Evolutionary conservation across 495 filamentous ascomycete species (phyloP).

Genomic region (Trichoderma erinaceum): DNA sequence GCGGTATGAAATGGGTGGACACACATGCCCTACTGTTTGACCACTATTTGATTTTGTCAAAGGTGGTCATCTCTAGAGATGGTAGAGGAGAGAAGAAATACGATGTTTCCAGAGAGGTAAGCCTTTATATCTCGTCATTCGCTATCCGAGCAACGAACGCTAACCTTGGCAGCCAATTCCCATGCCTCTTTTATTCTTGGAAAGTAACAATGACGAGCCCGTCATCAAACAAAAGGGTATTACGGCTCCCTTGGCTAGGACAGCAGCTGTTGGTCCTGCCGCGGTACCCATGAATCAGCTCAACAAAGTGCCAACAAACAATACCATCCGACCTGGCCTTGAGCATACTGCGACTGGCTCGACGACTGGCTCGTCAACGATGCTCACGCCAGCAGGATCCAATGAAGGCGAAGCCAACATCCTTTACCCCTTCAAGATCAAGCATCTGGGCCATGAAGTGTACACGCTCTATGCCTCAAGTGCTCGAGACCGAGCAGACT

Average conservation of each 20-base stretch:
- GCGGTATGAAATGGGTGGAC: conserved; percentile 83
- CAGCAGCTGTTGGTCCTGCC: conserved; percentile 30
- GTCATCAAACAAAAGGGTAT: conserved; percentile 83
- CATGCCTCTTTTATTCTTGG: conserved; percentile 89
- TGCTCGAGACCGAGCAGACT: conserved; percentile 68
- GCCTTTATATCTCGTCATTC: conserved; percentile 22
- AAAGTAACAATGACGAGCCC: conserved; percentile 85
- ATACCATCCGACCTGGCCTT: conserved; percentile 50
- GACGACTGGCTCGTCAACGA: conserved; percentile 33
- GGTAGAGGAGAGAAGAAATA: conserved; percentile 74
- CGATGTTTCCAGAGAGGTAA: conserved; percentile 86
- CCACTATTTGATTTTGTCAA: conserved; percentile 91
- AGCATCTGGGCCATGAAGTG: conserved; percentile 86
- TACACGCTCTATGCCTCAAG: conserved; percentile 84
- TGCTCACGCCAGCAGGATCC: conserved; percentile 38
- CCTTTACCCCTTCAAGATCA: conserved; percentile 90
- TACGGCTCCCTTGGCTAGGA: conserved; percentile 54
- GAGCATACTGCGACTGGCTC: conserved; percentile 59
- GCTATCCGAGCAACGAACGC: conserved; percentile 13
- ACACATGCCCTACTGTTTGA: conserved; percentile 92
- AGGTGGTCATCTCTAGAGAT: conserved; percentile 64
- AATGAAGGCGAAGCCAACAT: conserved; percentile 66
- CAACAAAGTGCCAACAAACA: conserved; percentile 43
- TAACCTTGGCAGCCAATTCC: conserved; percentile 65
- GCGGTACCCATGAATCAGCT: conserved; percentile 44